A percentile compares a stretch with the other conserved stretches of the same genome.
These are phyloP conservation scores for Dendrobium officinale DNA, from an alignment of 106 monocot species.

Conservation along the genomic window DNA sequence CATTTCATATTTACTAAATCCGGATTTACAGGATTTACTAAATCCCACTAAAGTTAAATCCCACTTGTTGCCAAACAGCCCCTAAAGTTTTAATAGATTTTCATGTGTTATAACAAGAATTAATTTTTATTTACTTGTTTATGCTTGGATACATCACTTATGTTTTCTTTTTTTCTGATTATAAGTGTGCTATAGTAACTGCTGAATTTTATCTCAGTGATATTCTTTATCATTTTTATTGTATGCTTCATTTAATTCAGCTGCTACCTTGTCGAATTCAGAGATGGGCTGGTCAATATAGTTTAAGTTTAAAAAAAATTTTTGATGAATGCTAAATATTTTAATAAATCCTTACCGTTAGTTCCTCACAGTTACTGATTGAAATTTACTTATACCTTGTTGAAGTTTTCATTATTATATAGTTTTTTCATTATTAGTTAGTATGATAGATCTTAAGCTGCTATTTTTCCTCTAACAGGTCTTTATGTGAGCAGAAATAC, in stretches of 20 bases:
- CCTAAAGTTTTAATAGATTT: neutral
- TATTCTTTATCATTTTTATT: neutral
- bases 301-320: no score
- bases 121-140: neutral
- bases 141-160: neutral
- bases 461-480: conserved; percentile 32
- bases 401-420: neutral
- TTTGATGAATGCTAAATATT: neutral
- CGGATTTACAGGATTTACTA: no score
- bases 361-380: neutral
- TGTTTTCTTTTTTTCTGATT: neutral
- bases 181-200: neutral
- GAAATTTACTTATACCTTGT: neutral
- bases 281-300: neutral
- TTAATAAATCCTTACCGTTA: neutral
- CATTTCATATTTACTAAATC: no score
- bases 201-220: neutral
- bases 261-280: neutral
- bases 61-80: no score
- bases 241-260: neutral
- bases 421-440: neutral
- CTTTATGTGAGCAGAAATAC: conserved; percentile 97
- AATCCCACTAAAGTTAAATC: no score
- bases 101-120: neutral
- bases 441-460: neutral